Percentiles rank a stretch among this genome's conserved stretches.
Evolutionary conservation across 768 basidiomycete species (phyloP).

Genomic region (Udeniomyces megalosporus): DNA sequence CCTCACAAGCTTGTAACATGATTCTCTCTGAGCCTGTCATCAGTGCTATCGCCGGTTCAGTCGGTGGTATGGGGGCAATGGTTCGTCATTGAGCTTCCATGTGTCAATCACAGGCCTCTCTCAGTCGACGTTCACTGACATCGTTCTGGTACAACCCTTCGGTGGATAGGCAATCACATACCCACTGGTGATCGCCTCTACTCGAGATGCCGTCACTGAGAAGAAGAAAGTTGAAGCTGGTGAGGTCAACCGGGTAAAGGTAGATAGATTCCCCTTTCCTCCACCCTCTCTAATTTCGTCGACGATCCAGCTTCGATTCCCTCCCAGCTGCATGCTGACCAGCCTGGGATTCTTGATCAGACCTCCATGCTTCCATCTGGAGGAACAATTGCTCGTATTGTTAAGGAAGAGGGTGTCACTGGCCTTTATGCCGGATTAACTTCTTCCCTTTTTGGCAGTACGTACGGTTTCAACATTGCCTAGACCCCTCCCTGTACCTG

Average conservation of each 20-base stretch:
- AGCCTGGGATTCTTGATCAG: too few relatives aligned
- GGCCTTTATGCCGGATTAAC: conserved; percentile 77
- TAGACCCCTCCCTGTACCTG: neutral
- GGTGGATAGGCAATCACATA: conserved; percentile 28
- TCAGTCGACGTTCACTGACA: neutral
- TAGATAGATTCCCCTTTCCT: conserved; percentile 27
- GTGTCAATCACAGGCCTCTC: conserved; percentile 9
- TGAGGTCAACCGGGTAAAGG: conserved; percentile 42
- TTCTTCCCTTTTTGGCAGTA: conserved; percentile 47
- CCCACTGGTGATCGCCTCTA: conserved; percentile 81
- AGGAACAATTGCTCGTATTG: conserved; percentile 38
- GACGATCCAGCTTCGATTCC: too few relatives aligned
- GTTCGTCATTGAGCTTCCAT: conserved; percentile 33
- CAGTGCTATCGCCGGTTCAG: conserved; percentile 74
- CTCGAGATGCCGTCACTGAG: conserved; percentile 78
- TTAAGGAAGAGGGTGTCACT: conserved; percentile 65
- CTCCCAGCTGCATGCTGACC: conserved; percentile 36
- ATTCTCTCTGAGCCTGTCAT: conserved; percentile 25
- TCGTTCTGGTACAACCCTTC: neutral
- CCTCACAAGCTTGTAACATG: too few relatives aligned
- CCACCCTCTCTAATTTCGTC: too few relatives aligned
- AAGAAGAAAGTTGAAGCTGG: conserved; percentile 34
- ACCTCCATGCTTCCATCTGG: conserved; percentile 32
- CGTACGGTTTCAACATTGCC: neutral
- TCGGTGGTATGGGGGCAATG: conserved; percentile 84